Evolutionary conservation across 164 flowering plant genomes (phyloP).

Genomic region (Magnolia sinica): DNA sequence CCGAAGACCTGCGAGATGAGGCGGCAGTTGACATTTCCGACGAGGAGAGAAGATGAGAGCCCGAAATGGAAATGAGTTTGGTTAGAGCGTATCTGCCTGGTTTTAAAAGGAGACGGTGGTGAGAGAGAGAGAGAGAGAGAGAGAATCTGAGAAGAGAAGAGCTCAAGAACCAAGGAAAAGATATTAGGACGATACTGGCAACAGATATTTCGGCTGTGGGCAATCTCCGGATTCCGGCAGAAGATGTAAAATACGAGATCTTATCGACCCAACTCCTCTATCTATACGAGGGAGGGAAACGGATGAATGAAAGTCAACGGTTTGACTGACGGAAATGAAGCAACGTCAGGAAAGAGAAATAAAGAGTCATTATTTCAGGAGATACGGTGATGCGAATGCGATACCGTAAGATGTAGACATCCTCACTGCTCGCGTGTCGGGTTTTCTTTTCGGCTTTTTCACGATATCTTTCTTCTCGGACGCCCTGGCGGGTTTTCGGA

Average conservation of each 20-base stretch:
- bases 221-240: background rate
- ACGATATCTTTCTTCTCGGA: no score
- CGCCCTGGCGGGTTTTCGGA: no score
- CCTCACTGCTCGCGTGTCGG: no score
- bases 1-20: background rate
- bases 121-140: background rate
- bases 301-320: background rate
- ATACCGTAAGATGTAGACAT: no score
- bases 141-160: background rate
- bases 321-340: background rate
- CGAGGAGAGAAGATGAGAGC: background rate
- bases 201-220: slow-evolving; percentile 11
- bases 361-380: background rate
- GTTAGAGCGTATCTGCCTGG: background rate
- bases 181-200: no score
- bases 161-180: slow-evolving; percentile 5
- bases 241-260: background rate
- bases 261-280: background rate
- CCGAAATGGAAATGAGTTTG: background rate
- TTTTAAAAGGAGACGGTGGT: background rate
- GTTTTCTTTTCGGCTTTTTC: no score
- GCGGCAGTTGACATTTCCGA: background rate
- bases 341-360: background rate
- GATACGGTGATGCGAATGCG: background rate
- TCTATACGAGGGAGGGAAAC: background rate